Conservation (phyloP, 2,329 filamentous ascomycete genomes). For the Aureobasidium sp. region DNA sequence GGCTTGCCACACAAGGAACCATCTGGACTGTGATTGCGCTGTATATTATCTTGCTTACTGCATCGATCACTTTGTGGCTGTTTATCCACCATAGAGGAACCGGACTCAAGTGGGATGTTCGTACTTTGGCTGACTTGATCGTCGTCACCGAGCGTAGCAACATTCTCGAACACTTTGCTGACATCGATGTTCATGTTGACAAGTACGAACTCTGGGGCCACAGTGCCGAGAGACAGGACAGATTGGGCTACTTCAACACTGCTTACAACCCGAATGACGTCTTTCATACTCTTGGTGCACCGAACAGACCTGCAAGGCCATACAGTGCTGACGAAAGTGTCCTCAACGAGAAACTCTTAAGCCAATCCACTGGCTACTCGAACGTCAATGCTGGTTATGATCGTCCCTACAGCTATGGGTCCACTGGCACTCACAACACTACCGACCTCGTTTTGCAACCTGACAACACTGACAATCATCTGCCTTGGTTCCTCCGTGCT, state of each 20-base stretch:
- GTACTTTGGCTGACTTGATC: slow-evolving; percentile 72
- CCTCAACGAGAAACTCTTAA: slow-evolving; percentile 37
- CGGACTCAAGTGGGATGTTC: slow-evolving; percentile 76
- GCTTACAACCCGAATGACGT: slow-evolving; percentile 55
- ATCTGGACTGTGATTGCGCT: slow-evolving; percentile 70
- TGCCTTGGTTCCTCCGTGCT: slow-evolving; percentile 69
- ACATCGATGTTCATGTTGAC: slow-evolving; percentile 53
- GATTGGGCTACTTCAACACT: slow-evolving; percentile 80
- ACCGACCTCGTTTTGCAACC: slow-evolving; percentile 50
- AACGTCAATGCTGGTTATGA: slow-evolving; percentile 23
- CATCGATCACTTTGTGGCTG: slow-evolving; percentile 50
- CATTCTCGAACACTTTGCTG: slow-evolving; percentile 61
- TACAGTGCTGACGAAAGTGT: slow-evolving; percentile 44
- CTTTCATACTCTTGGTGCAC: slow-evolving; percentile 73
- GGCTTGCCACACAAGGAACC: slow-evolving; percentile 69
- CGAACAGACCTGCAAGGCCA: slow-evolving; percentile 43
- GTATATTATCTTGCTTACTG: slow-evolving; percentile 59
- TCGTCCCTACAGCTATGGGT: slow-evolving; percentile 16
- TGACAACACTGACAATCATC: slow-evolving; percentile 23
- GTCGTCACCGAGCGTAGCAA: slow-evolving; percentile 74
- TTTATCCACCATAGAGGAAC: slow-evolving; percentile 60
- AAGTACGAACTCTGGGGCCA: slow-evolving; percentile 48
- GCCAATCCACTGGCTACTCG: slow-evolving; percentile 19
- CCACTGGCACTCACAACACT: slow-evolving; percentile 31
- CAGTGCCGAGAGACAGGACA: slow-evolving; percentile 52